Evolutionary conservation across 768 basidiomycete genomes (phyloP).

Genomic region (Tremella fuciformis): DNA sequence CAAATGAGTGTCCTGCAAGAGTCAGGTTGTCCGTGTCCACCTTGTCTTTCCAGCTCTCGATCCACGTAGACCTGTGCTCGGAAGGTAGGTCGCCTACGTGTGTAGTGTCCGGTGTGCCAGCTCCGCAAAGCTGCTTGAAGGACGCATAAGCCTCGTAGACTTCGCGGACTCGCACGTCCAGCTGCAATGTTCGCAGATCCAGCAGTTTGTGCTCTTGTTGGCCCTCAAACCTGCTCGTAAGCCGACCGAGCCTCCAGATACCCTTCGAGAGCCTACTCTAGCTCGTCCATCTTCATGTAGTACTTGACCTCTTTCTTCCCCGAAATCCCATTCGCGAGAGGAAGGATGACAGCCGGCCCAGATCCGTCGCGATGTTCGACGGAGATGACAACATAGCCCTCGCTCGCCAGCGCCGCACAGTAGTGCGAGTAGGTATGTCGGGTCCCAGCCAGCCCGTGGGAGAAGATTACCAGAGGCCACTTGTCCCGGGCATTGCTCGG

Average conservation of each 20-base stretch:
- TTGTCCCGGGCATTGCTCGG: background rate
- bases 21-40: conserved; percentile 52
- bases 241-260: background rate
- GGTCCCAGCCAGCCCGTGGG: conserved; percentile 76
- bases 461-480: conserved; percentile 71
- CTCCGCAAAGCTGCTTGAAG: conserved; percentile 52
- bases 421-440: conserved; percentile 72
- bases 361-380: conserved; percentile 83
- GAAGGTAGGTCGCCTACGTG: conserved; percentile 38
- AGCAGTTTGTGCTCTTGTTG: conserved; percentile 46
- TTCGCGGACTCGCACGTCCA: conserved; percentile 67
- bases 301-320: conserved; percentile 40
- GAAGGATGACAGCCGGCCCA: conserved; percentile 58
- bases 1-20: conserved; percentile 62
- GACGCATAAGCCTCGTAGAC: conserved; percentile 64
- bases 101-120: conserved; percentile 35
- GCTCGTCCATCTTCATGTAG: conserved; percentile 62
- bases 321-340: conserved; percentile 35
- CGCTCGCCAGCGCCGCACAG: conserved; percentile 69
- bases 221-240: conserved; percentile 22
- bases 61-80: conserved; percentile 56
- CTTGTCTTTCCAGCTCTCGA: conserved; percentile 25
- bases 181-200: conserved; percentile 66
- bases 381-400: conserved; percentile 76
- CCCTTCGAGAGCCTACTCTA: conserved; percentile 48